Conservation (phyloP, 2,329 filamentous ascomycete genomes). For the Venturia carpophila region DNA sequence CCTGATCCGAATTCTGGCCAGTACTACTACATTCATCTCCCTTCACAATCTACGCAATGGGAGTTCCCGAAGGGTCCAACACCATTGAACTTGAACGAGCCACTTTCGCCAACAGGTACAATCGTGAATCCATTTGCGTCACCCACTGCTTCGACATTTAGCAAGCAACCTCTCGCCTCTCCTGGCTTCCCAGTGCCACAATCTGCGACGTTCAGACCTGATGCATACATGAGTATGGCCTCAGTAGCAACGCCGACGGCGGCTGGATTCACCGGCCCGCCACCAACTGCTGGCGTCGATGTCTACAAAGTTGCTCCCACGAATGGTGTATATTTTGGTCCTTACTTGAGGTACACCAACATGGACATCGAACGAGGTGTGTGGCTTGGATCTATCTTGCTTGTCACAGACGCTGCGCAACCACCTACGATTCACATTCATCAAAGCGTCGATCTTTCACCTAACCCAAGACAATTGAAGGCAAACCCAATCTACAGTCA, state of each 20-base stretch:
- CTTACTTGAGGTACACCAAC: conserved; percentile 90
- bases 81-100: conserved; percentile 75
- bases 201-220: conserved; percentile 68
- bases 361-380: conserved; percentile 89
- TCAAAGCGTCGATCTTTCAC: conserved; percentile 79
- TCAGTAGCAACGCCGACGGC: conserved; percentile 65
- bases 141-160: conserved; percentile 41
- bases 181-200: conserved; percentile 71
- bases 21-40: conserved; percentile 97
- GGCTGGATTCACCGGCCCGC: conserved; percentile 81
- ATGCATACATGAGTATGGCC: conserved; percentile 77
- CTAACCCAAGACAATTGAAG: conserved; percentile 81
- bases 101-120: conserved; percentile 68
- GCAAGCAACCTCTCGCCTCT: conserved; percentile 60
- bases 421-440: conserved; percentile 96
- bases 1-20: conserved; percentile 92
- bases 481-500: conserved; percentile 78
- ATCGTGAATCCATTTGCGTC: conserved; percentile 39
- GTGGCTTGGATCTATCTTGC: conserved; percentile 89
- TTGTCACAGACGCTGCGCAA: conserved; percentile 84
- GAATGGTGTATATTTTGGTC: conserved; percentile 96
- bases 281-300: conserved; percentile 79
- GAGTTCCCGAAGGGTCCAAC: conserved; percentile 96
- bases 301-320: conserved; percentile 90
- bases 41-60: conserved; percentile 95